Base-by-base conservation (phyloP, 257 asterid genomes). In the Verbena officinalis region DNA sequence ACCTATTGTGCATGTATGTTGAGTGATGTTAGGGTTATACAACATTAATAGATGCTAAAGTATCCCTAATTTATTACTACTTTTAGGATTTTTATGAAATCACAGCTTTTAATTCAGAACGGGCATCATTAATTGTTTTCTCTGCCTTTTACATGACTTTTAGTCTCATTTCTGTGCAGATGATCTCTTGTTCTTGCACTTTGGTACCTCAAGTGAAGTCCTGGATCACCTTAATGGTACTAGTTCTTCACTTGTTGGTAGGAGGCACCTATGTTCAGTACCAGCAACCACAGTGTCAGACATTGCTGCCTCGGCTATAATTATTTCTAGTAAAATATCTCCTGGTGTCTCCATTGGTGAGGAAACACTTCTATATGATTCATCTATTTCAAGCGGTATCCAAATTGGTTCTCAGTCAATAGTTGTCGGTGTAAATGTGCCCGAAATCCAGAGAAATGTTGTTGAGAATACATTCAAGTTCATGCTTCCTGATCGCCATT, bases 121-220 rank as follows among this genome's bases (percentile, higher is more conserved):
- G 53, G 55, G 16, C 40, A 49, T 59, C 43, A 59, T 36, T 48
- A 8, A 43, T 39, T 54, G 33, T 57, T 46, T 61, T 67, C 56
- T 68, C 55, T 64, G 56, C 30, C 59, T 57, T 14, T 15, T 36
- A 36, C 9, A 36, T 36, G 40, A 36, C 39, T 49, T 63, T 27
- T 31, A n/a, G 43, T 53, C 53, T 39, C 67, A 3, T 27, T 61
- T 27, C 59, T 64, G 61, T 71, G 64, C 81, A 93, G 97, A 72
- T 80, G 97, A 88, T 73, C 88, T 94, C 64, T 68, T 88, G 71
- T 94, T 94, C 83, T 68, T 90, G 88, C 97, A 94, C 80, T 94
- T 94, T 68, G 97, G 97, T 67, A 94, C 97, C 78, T 90, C 99
- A 31, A 88, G 86, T 78, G 97, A 94, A 86, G 97, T 90, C 77